Conservation (phyloP, 2,329 filamentous ascomycete genomes). For the Paraphaeosphaeria sporulosa region DNA sequence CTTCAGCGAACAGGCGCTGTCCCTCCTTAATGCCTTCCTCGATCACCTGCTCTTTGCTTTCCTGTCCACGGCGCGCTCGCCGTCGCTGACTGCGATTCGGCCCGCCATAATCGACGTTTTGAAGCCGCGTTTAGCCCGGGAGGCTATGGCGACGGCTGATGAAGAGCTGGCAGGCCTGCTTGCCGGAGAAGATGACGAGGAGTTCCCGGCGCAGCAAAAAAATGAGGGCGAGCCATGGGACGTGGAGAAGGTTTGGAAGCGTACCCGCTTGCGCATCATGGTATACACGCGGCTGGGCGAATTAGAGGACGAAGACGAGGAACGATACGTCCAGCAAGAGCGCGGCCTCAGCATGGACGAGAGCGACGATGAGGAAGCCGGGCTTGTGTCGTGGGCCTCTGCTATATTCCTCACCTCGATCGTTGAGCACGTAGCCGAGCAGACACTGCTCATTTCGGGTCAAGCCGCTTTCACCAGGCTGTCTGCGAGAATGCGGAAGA, state of each 20-base stretch:
- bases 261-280: conserved; percentile 93
- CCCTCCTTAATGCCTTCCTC: conserved; percentile 87
- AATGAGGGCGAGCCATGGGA: conserved; percentile 72
- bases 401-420: conserved; percentile 97
- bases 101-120: conserved; percentile 86
- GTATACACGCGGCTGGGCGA: conserved; percentile 96
- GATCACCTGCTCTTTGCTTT: conserved; percentile 94
- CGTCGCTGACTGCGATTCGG: conserved; percentile 75
- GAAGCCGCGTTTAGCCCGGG: conserved; percentile 85
- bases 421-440: conserved; percentile 91
- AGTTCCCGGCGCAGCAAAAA: conserved; percentile 36
- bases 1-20: conserved; percentile 76
- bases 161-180: conserved; percentile 89
- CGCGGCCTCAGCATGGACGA: conserved; percentile 64
- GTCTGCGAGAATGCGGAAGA: conserved; percentile 51
- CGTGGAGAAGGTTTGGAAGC: conserved; percentile 91
- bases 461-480: conserved; percentile 79
- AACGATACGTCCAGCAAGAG: conserved; percentile 83
- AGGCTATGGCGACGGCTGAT: conserved; percentile 82
- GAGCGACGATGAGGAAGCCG: conserved; percentile 46
- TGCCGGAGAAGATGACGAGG: conserved; percentile 71
- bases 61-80: conserved; percentile 80
- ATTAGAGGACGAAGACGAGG: conserved; percentile 97
- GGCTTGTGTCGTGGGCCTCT: conserved; percentile 81
- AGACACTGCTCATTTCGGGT: conserved; percentile 84